Evolutionary conservation across 768 basidiomycete genomes (phyloP).

Genomic region (Tricholomella constricta): DNA sequence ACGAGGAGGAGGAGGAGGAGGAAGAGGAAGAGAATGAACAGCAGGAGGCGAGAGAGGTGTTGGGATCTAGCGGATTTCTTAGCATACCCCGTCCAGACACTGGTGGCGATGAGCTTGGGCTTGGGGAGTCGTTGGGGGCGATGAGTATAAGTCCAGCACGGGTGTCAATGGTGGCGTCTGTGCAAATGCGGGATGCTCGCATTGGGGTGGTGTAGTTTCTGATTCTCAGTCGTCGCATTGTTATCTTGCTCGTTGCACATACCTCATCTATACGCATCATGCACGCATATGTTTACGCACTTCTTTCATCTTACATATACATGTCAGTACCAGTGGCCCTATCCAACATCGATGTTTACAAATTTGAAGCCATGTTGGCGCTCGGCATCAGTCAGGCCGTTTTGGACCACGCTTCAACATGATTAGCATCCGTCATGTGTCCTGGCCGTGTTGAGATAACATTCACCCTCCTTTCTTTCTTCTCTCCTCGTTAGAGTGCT

Average conservation of each 20-base stretch:
- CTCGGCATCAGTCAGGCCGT: too few species aligned
- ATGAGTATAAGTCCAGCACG: conserved; percentile 82
- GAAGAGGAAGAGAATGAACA: conserved; percentile 44
- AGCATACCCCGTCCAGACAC: conserved; percentile 16
- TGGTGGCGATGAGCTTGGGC: conserved; percentile 45
- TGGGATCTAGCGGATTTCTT: conserved; percentile 16
- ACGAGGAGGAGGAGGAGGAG: conserved; percentile 56
- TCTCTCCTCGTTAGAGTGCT: not conserved
- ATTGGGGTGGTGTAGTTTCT: conserved; percentile 15
- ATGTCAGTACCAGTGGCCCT: too few species aligned
- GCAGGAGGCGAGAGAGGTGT: conserved; percentile 10
- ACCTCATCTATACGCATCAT: not conserved
- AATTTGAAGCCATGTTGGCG: too few species aligned
- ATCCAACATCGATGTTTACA: too few species aligned
- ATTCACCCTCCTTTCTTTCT: not conserved
- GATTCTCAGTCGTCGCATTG: conserved; percentile 6
- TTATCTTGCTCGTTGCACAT: conserved; percentile 5
- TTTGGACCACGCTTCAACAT: not conserved
- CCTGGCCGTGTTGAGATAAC: not conserved
- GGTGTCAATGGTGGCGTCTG: conserved; percentile 14
- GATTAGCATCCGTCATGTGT: not conserved
- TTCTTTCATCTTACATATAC: not conserved
- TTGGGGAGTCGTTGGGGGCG: conserved; percentile 70
- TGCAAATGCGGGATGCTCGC: conserved; percentile 17
- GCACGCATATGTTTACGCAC: not conserved